Percentiles rank a stretch among this genome's conserved stretches.
These are phyloP conservation scores for Colletotrichum tropicale DNA, from an alignment of 2,329 filamentous ascomycete genomes.

Conservation along the genomic window DNA sequence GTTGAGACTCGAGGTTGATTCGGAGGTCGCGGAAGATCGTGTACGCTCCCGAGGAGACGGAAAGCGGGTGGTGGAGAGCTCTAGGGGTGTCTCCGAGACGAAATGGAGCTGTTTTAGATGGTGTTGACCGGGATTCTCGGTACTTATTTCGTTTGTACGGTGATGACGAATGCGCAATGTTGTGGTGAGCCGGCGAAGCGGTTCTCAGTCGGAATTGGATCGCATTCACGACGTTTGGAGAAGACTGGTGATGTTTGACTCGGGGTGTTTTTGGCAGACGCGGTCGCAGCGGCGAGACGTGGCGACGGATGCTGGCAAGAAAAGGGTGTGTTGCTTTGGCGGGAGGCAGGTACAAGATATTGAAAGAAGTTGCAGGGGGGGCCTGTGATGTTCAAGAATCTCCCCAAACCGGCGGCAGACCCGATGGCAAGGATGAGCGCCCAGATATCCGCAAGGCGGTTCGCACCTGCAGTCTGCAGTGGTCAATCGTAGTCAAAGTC, in stretches of 20 bases:
- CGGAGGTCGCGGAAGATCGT: conserved; percentile 9
- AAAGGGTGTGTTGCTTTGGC: neutral
- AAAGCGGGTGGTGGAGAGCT: conserved; percentile 10
- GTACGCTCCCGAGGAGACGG: conserved; percentile 1
- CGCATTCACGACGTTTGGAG: neutral
- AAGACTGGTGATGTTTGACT: neutral
- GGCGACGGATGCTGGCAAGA: neutral
- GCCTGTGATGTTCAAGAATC: neutral
- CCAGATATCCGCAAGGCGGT: neutral
- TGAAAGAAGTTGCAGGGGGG: conserved; percentile 1
- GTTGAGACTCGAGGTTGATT: neutral
- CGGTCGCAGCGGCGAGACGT: neutral
- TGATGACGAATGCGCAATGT: neutral
- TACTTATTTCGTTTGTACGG: neutral
- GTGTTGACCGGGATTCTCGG: neutral
- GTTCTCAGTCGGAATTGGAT: neutral
- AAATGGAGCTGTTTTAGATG: conserved; percentile 13
- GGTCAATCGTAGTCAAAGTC: neutral
- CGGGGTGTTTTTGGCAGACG: neutral
- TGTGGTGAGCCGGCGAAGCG: neutral
- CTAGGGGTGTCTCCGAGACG: conserved; percentile 4
- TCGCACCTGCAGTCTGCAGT: neutral
- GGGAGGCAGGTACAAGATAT: conserved; percentile 12
- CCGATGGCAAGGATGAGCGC: conserved; percentile 6
- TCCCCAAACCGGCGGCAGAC: conserved; percentile 12